These are phyloP conservation scores for Magnaporthiopsis incrustans DNA, from an alignment of 2,329 filamentous ascomycete species.

Conservation along the genomic window DNA sequence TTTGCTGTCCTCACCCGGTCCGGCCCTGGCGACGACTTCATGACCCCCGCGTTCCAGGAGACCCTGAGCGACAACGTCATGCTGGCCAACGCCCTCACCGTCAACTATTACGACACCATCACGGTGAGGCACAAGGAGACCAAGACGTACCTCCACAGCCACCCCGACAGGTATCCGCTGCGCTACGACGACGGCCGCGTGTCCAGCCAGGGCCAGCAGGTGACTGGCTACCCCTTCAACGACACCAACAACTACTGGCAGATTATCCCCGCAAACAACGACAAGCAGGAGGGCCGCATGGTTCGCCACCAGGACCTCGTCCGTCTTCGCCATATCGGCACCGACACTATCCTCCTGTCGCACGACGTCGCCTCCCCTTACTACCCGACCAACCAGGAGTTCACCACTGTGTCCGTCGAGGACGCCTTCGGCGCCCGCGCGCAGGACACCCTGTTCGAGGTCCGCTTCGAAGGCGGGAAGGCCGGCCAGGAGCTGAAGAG, in stretches of 20 bases:
- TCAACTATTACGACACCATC: conserved; percentile 86
- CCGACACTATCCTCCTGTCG: conserved; percentile 77
- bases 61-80: conserved; percentile 92
- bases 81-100: conserved; percentile 75
- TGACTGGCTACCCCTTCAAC: conserved; percentile 95
- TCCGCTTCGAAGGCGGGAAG: conserved; percentile 84
- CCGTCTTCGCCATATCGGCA: conserved; percentile 77
- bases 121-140: conserved; percentile 94
- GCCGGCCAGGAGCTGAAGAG: conserved; percentile 77
- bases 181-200: conserved; percentile 96
- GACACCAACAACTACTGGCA: conserved; percentile 99
- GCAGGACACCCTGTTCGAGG: conserved; percentile 89
- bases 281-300: conserved; percentile 49
- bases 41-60: conserved; percentile 97
- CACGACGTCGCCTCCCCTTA: conserved; percentile 97
- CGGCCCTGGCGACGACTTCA: conserved; percentile 95
- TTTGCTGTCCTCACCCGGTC: conserved; percentile 83
- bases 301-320: conserved; percentile 82
- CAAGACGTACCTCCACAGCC: conserved; percentile 91
- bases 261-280: conserved; percentile 63
- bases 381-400: conserved; percentile 97
- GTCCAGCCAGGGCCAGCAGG: conserved; percentile 95
- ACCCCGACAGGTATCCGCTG: conserved; percentile 79
- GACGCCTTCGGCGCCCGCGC: conserved; percentile 65
- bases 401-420: conserved; percentile 71